Conservation (phyloP, 2,329 filamentous ascomycete species). For the Rhinocladiella similis region DNA sequence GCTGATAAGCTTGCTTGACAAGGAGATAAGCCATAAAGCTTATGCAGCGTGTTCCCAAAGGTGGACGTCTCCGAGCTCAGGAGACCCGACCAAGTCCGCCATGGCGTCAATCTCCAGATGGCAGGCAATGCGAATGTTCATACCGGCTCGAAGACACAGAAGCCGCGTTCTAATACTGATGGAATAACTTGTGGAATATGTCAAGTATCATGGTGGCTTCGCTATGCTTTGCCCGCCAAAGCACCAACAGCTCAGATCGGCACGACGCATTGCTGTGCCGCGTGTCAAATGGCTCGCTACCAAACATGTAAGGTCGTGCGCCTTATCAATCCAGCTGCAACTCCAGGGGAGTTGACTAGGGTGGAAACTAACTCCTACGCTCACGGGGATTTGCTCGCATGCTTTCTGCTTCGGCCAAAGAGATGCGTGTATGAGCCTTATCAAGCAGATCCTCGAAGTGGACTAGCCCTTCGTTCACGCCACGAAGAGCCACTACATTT, state of each 20-base stretch:
- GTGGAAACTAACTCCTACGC: neutral
- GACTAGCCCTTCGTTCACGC: neutral
- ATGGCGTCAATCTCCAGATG: neutral
- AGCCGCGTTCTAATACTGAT: neutral
- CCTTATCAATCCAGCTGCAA: constrained; percentile 10
- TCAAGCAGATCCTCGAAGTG: constrained; percentile 14
- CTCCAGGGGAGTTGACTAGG: neutral
- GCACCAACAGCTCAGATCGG: neutral
- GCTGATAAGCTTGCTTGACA: constrained; percentile 2
- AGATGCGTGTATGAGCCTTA: constrained; percentile 13
- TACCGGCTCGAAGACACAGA: too few relatives aligned
- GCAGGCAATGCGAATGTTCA: too few relatives aligned
- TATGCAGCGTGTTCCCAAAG: neutral
- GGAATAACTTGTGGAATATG: neutral
- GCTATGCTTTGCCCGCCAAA: neutral
- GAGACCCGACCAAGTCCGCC: neutral
- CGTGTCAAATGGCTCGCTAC: neutral
- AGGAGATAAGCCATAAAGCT: constrained; percentile 10
- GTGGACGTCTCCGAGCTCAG: neutral
- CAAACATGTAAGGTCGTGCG: neutral
- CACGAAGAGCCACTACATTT: neutral
- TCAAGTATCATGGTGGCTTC: neutral
- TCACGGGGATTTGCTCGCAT: neutral
- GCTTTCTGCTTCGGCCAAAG: constrained; percentile 5
- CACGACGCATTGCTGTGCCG: neutral